These are phyloP conservation scores for Flagelloscypha sp. DNA, from an alignment of 768 basidiomycete species.

Conservation along the genomic window DNA sequence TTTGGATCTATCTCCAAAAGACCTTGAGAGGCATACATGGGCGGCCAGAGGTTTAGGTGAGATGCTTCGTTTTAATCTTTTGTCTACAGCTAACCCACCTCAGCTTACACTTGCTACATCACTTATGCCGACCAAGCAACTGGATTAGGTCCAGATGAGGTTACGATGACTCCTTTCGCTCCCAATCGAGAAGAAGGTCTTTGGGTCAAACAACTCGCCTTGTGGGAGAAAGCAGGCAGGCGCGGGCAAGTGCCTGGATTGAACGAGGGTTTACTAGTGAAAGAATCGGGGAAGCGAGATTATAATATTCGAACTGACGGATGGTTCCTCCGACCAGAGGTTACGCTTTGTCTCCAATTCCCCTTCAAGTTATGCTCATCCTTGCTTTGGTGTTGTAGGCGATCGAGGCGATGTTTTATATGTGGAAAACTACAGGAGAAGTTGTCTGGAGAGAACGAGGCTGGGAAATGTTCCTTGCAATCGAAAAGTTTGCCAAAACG, in stretches of 20 bases:
- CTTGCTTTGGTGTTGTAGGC: too few relatives aligned
- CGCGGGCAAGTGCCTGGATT: conserved; percentile 12
- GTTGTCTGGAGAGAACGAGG: conserved; percentile 44
- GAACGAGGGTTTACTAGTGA: conserved; percentile 6
- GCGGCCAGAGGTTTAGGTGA: conserved; percentile 57
- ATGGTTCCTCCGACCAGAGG: conserved; percentile 24
- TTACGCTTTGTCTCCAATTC: too few relatives aligned
- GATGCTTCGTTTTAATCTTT: too few relatives aligned
- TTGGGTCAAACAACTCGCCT: conserved; percentile 13
- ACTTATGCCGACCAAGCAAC: conserved; percentile 29
- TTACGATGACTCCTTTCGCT: conserved; percentile 3
- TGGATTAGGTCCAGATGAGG: conserved; percentile 21
- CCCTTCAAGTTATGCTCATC: too few relatives aligned
- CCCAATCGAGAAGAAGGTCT: too few relatives aligned
- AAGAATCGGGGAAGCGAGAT: conserved; percentile 10
- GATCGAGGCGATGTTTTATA: conserved; percentile 44
- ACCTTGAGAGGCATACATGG: conserved; percentile 40
- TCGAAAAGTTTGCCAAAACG: conserved; percentile 38
- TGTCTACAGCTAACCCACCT: too few relatives aligned
- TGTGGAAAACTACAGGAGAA: conserved; percentile 46
- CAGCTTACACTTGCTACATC: conserved; percentile 31
- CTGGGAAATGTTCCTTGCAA: conserved; percentile 32
- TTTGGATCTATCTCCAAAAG: conserved; percentile 26
- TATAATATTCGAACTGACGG: conserved; percentile 12
- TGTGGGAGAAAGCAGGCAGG: conserved; percentile 15